These are phyloP conservation scores for Fraxinus baroniana DNA, from an alignment of 305 asterid genomes.

Conservation along the genomic window DNA sequence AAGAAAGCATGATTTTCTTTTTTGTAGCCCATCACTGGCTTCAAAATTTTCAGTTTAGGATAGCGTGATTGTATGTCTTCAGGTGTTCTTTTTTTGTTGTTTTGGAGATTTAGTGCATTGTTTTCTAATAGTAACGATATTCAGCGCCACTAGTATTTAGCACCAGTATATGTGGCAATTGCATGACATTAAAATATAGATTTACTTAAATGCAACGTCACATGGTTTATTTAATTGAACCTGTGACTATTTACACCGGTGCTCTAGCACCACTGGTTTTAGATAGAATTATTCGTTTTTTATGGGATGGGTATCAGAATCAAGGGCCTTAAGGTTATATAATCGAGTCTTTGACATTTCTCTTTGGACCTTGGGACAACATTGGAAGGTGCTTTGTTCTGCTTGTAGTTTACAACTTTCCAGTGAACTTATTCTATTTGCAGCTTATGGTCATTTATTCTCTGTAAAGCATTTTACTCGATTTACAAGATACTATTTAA, in stretches of 20 bases:
- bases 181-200: neutral
- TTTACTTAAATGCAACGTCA: neutral
- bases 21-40: neutral
- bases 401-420: conserved; percentile 3
- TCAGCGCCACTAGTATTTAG: neutral
- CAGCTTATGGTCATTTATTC: neutral
- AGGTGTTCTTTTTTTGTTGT: neutral
- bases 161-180: neutral
- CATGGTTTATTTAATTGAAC: neutral
- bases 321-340: neutral
- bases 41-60: neutral
- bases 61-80: neutral
- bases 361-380: neutral
- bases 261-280: neutral
- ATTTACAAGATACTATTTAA: neutral
- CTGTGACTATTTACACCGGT: neutral
- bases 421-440: neutral
- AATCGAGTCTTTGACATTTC: neutral
- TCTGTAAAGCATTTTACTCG: neutral
- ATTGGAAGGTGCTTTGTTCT: neutral
- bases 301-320: neutral
- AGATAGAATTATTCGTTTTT: too few species aligned
- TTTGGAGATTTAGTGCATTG: neutral
- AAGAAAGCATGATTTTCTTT: neutral
- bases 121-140: neutral